phyloP scores from a whole-genome alignment of 352 stramenopile species.

The Saprolegnia diclina region DNA sequence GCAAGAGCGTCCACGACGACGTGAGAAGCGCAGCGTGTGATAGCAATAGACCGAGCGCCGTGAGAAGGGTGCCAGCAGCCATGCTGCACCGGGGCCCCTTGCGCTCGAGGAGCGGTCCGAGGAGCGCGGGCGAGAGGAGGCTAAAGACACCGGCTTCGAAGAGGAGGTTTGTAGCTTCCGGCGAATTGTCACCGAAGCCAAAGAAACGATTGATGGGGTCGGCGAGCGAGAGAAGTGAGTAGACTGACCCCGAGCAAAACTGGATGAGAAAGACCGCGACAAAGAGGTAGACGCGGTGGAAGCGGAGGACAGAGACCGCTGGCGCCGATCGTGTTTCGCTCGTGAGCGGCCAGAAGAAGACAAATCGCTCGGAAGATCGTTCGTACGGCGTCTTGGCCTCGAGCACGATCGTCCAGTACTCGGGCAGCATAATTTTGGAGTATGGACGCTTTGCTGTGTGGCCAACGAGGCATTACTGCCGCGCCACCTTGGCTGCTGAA shows the following conservation, averaged over 20 bases:
- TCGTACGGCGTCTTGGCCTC: background rate
- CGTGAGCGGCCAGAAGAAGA: conserved; percentile 8
- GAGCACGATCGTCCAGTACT: conserved; percentile 11
- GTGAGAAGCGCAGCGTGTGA: background rate
- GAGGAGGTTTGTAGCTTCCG: background rate
- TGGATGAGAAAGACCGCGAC: background rate
- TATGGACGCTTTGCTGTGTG: background rate
- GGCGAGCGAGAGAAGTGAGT: background rate
- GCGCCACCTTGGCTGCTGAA: no score
- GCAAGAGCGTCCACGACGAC: background rate
- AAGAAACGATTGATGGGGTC: conserved; percentile 1
- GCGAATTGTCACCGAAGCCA: background rate
- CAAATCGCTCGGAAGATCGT: background rate
- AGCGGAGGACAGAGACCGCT: background rate
- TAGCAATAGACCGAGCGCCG: background rate
- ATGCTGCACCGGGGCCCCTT: background rate
- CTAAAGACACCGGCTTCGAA: background rate
- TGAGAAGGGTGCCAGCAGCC: background rate
- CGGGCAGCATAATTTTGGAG: background rate
- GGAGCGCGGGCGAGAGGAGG: background rate
- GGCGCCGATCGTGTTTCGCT: background rate
- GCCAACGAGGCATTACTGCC: no score
- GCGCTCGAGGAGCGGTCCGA: conserved; percentile 15
- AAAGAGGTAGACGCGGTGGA: conserved; percentile 6
- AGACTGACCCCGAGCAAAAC: background rate